These are phyloP conservation scores for Venturia aucupariae DNA, from an alignment of 2,329 filamentous ascomycete species.

Conservation along the genomic window DNA sequence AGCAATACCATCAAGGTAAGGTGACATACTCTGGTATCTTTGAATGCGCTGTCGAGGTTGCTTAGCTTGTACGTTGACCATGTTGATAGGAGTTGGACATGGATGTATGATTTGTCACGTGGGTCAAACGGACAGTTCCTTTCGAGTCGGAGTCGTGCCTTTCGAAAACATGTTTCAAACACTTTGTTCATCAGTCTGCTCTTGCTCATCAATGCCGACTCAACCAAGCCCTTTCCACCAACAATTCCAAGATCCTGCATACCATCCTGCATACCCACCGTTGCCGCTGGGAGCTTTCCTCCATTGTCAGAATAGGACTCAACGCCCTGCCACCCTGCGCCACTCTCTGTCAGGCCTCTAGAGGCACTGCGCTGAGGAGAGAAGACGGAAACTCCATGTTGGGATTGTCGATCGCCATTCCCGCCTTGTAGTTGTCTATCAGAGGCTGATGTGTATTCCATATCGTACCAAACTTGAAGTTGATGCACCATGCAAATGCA, in stretches of 20 bases:
- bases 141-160: no score
- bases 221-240: neutral
- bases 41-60: no score
- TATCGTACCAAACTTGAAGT: no score
- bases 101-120: neutral
- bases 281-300: neutral
- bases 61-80: no score
- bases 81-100: no score
- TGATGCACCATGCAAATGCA: neutral
- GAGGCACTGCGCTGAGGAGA: neutral
- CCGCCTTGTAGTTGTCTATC: neutral
- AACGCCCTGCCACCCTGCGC: neutral
- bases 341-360: neutral
- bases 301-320: neutral
- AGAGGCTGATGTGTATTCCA: neutral
- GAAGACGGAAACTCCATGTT: neutral
- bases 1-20: no score
- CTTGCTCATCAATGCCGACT: conserved; percentile 4
- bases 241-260: neutral
- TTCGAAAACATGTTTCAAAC: conserved; percentile 6
- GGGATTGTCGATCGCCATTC: neutral
- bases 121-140: neutral
- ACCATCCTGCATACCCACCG: neutral
- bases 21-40: no score
- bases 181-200: neutral